These are phyloP conservation scores for Albugo laibachii DNA, from an alignment of 352 stramenopile genomes.

Conservation along the genomic window DNA sequence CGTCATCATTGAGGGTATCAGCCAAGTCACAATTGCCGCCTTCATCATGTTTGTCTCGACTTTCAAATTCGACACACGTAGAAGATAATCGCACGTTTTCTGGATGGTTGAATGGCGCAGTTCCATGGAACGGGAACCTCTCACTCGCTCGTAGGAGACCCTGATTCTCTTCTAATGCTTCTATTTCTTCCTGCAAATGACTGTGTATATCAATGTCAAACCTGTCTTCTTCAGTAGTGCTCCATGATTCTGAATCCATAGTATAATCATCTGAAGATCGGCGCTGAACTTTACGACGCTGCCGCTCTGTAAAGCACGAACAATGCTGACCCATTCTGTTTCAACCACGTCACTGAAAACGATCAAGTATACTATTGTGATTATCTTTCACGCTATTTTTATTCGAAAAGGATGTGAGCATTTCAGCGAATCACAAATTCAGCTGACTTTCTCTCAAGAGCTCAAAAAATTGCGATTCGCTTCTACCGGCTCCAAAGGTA, in stretches of 20 bases:
- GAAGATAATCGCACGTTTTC: neutral
- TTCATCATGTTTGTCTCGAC: constrained; percentile 3
- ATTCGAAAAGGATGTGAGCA: no score
- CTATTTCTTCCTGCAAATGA: constrained; percentile 1
- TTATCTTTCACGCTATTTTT: no score
- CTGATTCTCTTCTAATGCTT: constrained; percentile 3
- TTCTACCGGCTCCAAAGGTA: no score
- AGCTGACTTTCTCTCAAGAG: no score
- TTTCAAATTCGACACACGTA: neutral
- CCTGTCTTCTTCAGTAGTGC: constrained; percentile 6
- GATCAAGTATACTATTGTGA: no score
- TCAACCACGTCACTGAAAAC: no score
- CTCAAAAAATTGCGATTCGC: no score
- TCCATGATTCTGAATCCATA: neutral
- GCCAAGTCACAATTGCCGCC: neutral
- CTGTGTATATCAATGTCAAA: constrained; percentile 5
- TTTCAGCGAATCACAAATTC: no score
- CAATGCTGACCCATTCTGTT: constrained; percentile 44
- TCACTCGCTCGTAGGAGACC: neutral
- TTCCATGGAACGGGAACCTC: constrained; percentile 1
- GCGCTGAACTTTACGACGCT: constrained; percentile 32
- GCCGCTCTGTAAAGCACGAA: constrained; percentile 32
- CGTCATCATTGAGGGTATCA: constrained; percentile 2
- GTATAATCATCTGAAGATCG: constrained; percentile 29
- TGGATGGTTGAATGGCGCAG: constrained; percentile 4